These are phyloP conservation scores for Suillus placidus DNA, from an alignment of 768 basidiomycete genomes.

Conservation along the genomic window DNA sequence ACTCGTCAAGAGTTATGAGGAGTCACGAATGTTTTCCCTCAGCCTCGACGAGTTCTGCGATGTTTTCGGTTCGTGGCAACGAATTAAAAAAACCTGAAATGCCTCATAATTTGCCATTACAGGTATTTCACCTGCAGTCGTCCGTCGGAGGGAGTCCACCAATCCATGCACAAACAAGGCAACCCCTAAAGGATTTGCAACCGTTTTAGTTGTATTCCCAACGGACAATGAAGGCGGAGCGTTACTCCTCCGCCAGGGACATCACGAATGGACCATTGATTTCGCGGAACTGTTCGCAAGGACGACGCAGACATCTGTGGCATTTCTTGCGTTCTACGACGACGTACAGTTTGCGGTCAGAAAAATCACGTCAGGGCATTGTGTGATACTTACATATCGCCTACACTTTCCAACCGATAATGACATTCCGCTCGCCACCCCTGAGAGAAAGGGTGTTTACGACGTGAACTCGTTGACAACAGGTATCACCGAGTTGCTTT, in stretches of 20 bases:
- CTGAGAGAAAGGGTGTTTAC: not conserved
- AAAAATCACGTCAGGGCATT: slow-evolving; percentile 41
- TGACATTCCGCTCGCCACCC: slow-evolving; percentile 40
- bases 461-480: not conserved
- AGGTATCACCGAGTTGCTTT: slow-evolving; percentile 28
- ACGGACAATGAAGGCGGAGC: slow-evolving; percentile 48
- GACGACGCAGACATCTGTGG: slow-evolving; percentile 21
- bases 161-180: slow-evolving; percentile 35
- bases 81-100: not conserved
- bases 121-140: not conserved
- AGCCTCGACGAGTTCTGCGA: not conserved
- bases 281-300: slow-evolving; percentile 29
- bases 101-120: not conserved
- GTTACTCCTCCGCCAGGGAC: slow-evolving; percentile 40
- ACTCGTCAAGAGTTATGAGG: not conserved
- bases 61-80: not conserved
- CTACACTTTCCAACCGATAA: slow-evolving; percentile 32
- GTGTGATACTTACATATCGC: slow-evolving; percentile 50
- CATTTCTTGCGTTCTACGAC: slow-evolving; percentile 46
- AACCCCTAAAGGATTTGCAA: slow-evolving; percentile 50
- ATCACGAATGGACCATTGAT: slow-evolving; percentile 42
- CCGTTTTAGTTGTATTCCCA: slow-evolving; percentile 54
- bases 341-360: slow-evolving; percentile 50
- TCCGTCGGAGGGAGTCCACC: not conserved
- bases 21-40: not conserved